These are phyloP conservation scores for Psophocarpus tetragonolobus DNA, from an alignment of 306 rosid genomes.

Conservation along the genomic window DNA sequence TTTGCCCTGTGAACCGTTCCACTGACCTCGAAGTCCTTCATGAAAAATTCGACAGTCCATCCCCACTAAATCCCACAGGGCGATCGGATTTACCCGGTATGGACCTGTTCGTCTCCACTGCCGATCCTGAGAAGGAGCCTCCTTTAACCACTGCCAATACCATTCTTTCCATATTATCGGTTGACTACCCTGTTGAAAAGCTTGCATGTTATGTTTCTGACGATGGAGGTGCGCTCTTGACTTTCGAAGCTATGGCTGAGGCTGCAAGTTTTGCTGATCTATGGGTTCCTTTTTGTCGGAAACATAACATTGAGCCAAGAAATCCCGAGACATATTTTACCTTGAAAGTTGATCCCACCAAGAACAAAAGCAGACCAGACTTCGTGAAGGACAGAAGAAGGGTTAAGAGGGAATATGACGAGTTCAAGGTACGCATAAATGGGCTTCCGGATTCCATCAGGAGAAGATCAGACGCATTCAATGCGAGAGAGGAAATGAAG, in stretches of 20 bases:
- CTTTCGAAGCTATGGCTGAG: background rate
- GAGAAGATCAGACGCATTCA: background rate
- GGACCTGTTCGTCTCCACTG: background rate
- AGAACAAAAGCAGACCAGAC: background rate
- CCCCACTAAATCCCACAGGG: background rate
- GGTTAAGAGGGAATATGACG: background rate
- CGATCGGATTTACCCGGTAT: background rate
- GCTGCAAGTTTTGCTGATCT: background rate
- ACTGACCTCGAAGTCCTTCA: background rate
- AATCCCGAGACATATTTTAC: background rate
- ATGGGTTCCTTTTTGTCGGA: background rate
- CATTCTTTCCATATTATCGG: background rate
- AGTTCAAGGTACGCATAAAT: background rate
- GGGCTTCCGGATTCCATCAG: background rate
- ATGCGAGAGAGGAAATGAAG: background rate
- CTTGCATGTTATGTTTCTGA: background rate
- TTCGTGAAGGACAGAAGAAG: background rate
- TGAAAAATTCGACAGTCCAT: background rate
- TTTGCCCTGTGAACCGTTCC: background rate
- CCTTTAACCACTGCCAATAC: background rate
- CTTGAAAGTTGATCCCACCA: background rate
- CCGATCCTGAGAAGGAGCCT: background rate
- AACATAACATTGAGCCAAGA: background rate
- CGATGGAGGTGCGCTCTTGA: background rate
- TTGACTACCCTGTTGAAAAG: background rate